A percentile compares a stretch with the other conserved stretches of the same genome.
Evolutionary conservation across 208 protist species (phyloP).

Genomic region (Leishmania lainsoni): DNA sequence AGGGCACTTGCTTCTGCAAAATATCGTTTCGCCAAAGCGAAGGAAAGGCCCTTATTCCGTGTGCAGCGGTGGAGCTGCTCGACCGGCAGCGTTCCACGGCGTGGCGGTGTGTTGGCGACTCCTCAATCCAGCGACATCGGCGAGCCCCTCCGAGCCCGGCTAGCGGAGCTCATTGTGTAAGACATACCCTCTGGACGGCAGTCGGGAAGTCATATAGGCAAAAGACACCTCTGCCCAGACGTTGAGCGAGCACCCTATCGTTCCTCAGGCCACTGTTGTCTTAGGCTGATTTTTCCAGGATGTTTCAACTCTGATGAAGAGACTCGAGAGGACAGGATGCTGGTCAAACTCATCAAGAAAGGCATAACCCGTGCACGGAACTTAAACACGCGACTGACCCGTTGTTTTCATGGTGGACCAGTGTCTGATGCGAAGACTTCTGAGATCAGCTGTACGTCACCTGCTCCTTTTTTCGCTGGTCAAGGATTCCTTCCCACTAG

Average conservation of each 20-base stretch:
- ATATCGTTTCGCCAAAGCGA: not conserved
- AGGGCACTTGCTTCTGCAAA: not conserved
- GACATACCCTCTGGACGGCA: not conserved
- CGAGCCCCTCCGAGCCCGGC: not conserved
- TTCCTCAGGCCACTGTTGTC: not conserved
- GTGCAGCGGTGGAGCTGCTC: not conserved
- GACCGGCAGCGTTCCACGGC: not conserved
- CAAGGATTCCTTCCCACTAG: constrained; percentile 37
- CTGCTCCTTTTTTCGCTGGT: constrained; percentile 43
- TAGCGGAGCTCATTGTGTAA: not conserved
- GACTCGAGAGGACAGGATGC: not conserved
- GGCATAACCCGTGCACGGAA: not conserved
- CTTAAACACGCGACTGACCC: not conserved
- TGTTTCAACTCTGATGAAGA: not conserved
- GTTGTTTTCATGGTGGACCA: constrained; percentile 51
- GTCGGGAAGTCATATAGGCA: not conserved
- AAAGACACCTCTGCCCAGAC: not conserved
- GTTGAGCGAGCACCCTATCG: not conserved
- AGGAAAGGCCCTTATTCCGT: not conserved
- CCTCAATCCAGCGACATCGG: not conserved
- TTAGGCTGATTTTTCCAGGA: not conserved
- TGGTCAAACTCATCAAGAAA: not conserved
- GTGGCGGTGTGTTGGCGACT: not conserved
- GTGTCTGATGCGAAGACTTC: constrained; percentile 34
- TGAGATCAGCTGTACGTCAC: constrained; percentile 22